phyloP scores from a whole-genome alignment of 768 basidiomycete species.

The Hericium alpestre region DNA sequence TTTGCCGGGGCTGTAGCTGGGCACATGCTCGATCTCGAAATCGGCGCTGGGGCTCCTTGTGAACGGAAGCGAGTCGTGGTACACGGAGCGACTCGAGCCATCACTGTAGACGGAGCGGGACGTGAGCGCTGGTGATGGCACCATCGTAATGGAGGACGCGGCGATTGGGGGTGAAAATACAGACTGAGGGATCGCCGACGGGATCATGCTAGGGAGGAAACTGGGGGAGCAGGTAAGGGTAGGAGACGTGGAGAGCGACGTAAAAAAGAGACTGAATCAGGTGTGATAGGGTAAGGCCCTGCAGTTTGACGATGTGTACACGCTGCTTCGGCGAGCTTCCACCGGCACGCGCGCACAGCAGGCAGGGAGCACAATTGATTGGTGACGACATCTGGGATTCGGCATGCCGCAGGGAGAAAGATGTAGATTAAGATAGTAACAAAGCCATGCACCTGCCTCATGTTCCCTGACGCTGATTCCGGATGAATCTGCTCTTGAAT shows the following conservation, averaged over 20 bases:
- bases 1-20: constrained; percentile 11
- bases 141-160: neutral
- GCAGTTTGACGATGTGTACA: neutral
- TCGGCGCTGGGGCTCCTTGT: constrained; percentile 35
- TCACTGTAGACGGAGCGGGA: constrained; percentile 7
- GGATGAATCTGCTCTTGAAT: neutral
- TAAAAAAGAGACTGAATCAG: neutral
- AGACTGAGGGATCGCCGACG: constrained; percentile 5
- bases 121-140: constrained; percentile 9
- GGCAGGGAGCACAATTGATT: neutral
- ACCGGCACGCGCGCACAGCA: neutral
- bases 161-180: neutral
- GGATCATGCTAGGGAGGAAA: constrained; percentile 8
- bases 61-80: constrained; percentile 9
- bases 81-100: constrained; percentile 14
- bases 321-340: neutral
- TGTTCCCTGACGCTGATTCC: neutral
- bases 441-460: neutral
- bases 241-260: neutral
- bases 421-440: neutral
- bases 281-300: neutral
- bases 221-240: constrained; percentile 4
- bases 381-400: neutral
- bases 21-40: constrained; percentile 52
- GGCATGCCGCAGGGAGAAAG: neutral